Conservation (phyloP, 768 basidiomycete species). For the Mycena metata region DNA sequence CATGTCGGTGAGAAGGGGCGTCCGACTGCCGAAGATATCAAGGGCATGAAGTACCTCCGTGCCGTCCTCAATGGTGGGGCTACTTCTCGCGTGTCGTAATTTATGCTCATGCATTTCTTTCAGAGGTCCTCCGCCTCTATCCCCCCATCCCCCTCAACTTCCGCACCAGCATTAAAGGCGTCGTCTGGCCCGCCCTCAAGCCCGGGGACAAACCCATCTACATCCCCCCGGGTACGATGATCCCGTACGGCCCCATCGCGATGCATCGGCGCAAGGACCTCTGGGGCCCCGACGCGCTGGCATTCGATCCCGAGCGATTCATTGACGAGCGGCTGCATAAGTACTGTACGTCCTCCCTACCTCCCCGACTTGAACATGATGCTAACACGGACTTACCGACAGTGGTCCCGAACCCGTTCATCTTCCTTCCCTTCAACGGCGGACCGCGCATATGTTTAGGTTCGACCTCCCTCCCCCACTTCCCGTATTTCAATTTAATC, state of each 20-base stretch:
- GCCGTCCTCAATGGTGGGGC: constrained; percentile 62
- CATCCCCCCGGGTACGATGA: constrained; percentile 47
- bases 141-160: constrained; percentile 55
- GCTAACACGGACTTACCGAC: no score
- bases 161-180: constrained; percentile 45
- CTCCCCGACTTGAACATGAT: no score
- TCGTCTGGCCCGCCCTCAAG: constrained; percentile 45
- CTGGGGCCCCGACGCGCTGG: constrained; percentile 63
- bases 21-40: constrained; percentile 46
- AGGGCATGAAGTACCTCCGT: constrained; percentile 43
- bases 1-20: constrained; percentile 38
- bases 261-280: constrained; percentile 58
- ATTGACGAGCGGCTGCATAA: constrained; percentile 58
- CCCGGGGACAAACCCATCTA: constrained; percentile 50
- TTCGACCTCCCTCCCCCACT: no score
- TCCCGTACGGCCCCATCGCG: constrained; percentile 48
- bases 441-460: constrained; percentile 64
- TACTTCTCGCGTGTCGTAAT: no score
- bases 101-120: no score
- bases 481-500: no score
- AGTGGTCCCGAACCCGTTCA: constrained; percentile 57
- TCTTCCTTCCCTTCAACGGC: constrained; percentile 55
- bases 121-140: constrained; percentile 68
- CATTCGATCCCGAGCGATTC: constrained; percentile 68
- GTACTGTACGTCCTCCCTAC: constrained; percentile 44